phyloP scores from a whole-genome alignment of 345 rosid species.

The Citrus australasica region DNA sequence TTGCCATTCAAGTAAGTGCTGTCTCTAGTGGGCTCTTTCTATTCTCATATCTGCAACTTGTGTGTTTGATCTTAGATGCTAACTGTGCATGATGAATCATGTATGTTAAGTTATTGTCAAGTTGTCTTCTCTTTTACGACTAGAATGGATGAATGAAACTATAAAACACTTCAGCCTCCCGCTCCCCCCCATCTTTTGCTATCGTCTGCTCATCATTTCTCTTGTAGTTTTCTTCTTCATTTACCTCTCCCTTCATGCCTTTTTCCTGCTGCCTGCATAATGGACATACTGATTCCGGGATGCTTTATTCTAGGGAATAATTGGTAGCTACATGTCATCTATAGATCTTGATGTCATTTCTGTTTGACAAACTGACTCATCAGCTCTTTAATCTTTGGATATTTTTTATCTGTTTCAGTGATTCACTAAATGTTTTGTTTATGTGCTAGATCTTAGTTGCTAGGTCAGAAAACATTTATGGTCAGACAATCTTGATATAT shows the following conservation, averaged over 20 bases:
- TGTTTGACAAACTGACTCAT: neutral
- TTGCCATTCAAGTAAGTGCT: conserved; percentile 64
- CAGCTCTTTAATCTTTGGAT: neutral
- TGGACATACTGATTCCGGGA: neutral
- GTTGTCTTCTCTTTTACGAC: no score
- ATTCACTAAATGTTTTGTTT: neutral
- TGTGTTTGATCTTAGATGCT: neutral
- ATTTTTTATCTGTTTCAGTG: neutral
- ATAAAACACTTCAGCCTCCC: neutral
- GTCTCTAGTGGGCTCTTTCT: neutral
- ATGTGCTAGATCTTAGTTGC: neutral
- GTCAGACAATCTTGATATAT: neutral
- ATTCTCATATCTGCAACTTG: neutral
- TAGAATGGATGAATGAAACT: neutral
- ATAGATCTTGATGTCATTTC: neutral
- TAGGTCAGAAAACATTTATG: neutral
- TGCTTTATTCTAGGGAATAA: neutral
- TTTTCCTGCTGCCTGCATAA: neutral
- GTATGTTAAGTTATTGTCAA: no score
- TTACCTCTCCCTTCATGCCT: neutral
- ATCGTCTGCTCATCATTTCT: neutral
- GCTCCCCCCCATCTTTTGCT: neutral
- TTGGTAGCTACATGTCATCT: neutral
- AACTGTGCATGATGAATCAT: no score
- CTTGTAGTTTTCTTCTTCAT: neutral